Conservation (phyloP, 2,329 filamentous ascomycete genomes). For the Talaromyces sp. region DNA sequence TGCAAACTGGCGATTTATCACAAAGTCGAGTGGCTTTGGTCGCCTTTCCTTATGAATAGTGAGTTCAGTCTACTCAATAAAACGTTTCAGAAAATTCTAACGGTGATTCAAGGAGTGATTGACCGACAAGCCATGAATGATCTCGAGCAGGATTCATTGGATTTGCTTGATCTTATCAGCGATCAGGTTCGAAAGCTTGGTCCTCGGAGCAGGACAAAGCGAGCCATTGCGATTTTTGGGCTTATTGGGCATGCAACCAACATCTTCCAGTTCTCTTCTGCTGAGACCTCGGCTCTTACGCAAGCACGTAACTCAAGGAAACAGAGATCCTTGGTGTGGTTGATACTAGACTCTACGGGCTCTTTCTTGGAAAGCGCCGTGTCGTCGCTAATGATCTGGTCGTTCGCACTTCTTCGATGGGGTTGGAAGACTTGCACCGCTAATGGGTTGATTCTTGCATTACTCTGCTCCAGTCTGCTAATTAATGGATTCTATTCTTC, state of each 20-base stretch:
- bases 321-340: constrained; percentile 56
- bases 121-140: constrained; percentile 67
- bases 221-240: constrained; percentile 44
- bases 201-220: constrained; percentile 42
- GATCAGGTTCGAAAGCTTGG: constrained; percentile 45
- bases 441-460: constrained; percentile 64
- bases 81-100: not conserved
- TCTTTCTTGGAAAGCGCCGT: constrained; percentile 70
- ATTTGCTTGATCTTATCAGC: constrained; percentile 44
- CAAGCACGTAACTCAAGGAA: constrained; percentile 52
- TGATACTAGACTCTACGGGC: constrained; percentile 66
- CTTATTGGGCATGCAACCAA: constrained; percentile 41
- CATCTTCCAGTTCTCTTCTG: constrained; percentile 31
- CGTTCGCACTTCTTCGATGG: constrained; percentile 60
- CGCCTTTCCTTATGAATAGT: constrained; percentile 47
- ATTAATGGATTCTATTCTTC: constrained; percentile 72
- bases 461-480: constrained; percentile 63
- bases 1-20: constrained; percentile 87
- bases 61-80: constrained; percentile 14
- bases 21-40: constrained; percentile 77
- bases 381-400: constrained; percentile 71
- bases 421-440: constrained; percentile 64
- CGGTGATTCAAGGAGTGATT: constrained; percentile 41
- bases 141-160: constrained; percentile 42
- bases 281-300: constrained; percentile 20